A percentile compares a stretch with the other conserved stretches of the same genome.
These are phyloP conservation scores for Chaetomiaceae sp. DNA, from an alignment of 2,329 filamentous ascomycete species.

Conservation along the genomic window DNA sequence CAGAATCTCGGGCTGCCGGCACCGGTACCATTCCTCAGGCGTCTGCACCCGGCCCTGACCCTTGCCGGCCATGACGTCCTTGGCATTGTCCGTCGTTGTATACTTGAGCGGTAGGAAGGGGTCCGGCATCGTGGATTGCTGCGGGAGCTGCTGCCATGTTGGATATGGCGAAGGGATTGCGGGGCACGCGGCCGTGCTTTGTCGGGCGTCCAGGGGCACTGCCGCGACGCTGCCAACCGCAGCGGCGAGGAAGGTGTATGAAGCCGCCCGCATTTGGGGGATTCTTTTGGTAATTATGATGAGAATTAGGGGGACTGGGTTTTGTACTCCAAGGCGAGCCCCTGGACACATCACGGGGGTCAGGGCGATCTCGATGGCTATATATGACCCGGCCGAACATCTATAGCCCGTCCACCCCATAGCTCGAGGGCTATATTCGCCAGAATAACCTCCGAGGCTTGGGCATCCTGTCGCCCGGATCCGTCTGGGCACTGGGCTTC, in stretches of 20 bases:
- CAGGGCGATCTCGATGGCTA: neutral
- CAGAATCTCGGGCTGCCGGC: conserved; percentile 47
- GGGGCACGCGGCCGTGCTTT: conserved; percentile 22
- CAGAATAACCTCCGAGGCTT: conserved; percentile 7
- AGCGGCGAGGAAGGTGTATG: conserved; percentile 8
- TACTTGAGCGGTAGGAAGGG: conserved; percentile 40
- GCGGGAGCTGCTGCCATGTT: conserved; percentile 34
- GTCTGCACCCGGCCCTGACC: conserved; percentile 40
- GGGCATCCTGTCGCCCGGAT: conserved; percentile 15
- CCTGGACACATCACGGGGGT: no score
- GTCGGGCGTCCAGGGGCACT: conserved; percentile 2
- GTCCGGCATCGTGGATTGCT: conserved; percentile 39
- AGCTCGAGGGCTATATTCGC: neutral
- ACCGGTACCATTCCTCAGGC: conserved; percentile 44
- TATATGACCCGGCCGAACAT: conserved; percentile 7
- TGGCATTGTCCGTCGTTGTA: conserved; percentile 35
- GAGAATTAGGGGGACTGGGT: no score
- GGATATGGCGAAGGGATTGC: conserved; percentile 30
- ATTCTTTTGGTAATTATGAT: no score
- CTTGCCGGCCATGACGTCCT: conserved; percentile 36
- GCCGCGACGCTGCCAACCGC: conserved; percentile 1
- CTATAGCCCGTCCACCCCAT: neutral
- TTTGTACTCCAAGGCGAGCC: neutral
- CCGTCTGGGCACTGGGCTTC: neutral
- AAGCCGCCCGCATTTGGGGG: conserved; percentile 6